Conservation (phyloP, 768 basidiomycete genomes). For the Tephrocybe sp. region DNA sequence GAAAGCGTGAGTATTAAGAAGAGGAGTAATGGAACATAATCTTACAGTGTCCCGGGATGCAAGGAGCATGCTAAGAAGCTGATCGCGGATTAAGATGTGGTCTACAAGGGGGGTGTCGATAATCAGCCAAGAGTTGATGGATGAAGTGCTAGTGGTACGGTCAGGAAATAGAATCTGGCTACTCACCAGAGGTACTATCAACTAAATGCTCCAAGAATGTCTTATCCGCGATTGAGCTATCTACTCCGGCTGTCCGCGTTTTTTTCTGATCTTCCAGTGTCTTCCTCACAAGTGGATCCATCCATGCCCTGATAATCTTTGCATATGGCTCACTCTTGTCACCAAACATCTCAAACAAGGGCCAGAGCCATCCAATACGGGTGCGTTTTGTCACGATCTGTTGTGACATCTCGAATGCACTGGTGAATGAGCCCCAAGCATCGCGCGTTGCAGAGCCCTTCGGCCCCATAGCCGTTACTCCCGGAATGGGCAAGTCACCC, state of each 20-base stretch:
- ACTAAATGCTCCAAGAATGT: conserved; percentile 70
- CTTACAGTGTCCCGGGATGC: conserved; percentile 78
- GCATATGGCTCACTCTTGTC: conserved; percentile 53
- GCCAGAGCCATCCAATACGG: conserved; percentile 59
- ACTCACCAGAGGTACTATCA: conserved; percentile 61
- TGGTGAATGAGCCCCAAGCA: conserved; percentile 60
- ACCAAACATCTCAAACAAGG: conserved; percentile 55
- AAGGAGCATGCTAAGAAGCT: conserved; percentile 73
- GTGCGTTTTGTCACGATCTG: conserved; percentile 48
- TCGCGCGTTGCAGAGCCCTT: conserved; percentile 64
- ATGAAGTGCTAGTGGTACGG: neutral
- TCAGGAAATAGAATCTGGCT: neutral
- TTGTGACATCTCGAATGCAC: conserved; percentile 60
- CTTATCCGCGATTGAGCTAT: conserved; percentile 45
- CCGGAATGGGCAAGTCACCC: conserved; percentile 50
- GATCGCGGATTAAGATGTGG: conserved; percentile 66
- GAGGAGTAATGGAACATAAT: conserved; percentile 8
- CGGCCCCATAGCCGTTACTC: conserved; percentile 43
- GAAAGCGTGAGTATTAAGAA: conserved; percentile 1
- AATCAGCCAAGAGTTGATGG: neutral
- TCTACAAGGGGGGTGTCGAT: conserved; percentile 41
- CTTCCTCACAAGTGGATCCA: conserved; percentile 62
- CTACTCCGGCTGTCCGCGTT: conserved; percentile 36
- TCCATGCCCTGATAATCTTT: conserved; percentile 52
- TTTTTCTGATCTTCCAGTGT: conserved; percentile 47